Percentiles rank a stretch among this genome's conserved stretches.
Evolutionary conservation across 306 rosid species (phyloP).

Genomic region (Lathyrus aphaca): DNA sequence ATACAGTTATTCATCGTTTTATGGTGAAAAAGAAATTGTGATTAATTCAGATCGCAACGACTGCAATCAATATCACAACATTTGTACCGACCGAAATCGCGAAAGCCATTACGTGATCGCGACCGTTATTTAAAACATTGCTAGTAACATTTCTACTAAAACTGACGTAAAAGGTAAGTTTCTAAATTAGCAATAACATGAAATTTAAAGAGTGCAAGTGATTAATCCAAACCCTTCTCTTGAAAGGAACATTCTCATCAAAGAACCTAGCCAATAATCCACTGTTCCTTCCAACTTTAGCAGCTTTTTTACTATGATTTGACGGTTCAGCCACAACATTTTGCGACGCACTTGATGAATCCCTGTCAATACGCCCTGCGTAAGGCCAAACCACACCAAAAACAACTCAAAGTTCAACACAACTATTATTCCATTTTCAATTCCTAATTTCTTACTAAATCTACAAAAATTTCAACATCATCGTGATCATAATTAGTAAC

Average conservation of each 20-base stretch:
- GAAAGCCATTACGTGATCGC: no score
- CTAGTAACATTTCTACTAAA: background rate
- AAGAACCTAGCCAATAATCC: constrained; percentile 47
- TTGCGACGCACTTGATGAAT: constrained; percentile 29
- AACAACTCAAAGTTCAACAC: constrained; percentile 1
- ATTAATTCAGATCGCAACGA: no score
- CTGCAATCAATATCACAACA: no score
- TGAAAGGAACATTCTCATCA: constrained; percentile 67
- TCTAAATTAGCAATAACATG: background rate
- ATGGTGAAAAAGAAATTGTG: no score
- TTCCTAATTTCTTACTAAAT: background rate
- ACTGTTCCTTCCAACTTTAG: constrained; percentile 35
- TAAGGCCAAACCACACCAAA: constrained; percentile 40
- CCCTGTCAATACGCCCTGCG: constrained; percentile 53
- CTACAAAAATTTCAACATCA: background rate
- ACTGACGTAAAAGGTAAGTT: background rate
- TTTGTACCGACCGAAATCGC: no score
- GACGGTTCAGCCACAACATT: constrained; percentile 21
- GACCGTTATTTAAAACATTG: no score
- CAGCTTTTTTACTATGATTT: constrained; percentile 8
- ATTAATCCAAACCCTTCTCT: constrained; percentile 65
- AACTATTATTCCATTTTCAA: background rate
- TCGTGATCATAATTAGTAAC: background rate
- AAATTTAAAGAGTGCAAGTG: constrained; percentile 1
- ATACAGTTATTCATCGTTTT: no score